These are phyloP conservation scores for Fusarium circinatum DNA, from an alignment of 2,329 filamentous ascomycete species.

Conservation along the genomic window DNA sequence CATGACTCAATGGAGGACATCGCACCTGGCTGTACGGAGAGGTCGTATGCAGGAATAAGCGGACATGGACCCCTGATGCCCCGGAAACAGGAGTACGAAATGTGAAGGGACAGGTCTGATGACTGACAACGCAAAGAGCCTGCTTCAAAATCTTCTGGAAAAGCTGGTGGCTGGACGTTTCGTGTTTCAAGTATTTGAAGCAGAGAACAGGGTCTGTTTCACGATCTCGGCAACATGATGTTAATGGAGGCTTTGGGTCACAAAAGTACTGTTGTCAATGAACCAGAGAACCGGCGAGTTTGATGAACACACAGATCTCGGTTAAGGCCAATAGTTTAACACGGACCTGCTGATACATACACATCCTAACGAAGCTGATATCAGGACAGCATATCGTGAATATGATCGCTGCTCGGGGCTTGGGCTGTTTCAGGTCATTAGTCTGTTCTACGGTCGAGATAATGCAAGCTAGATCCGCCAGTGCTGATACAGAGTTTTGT, in stretches of 20 bases:
- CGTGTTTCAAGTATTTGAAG: constrained; percentile 42
- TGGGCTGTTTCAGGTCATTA: constrained; percentile 38
- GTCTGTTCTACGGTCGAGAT: constrained; percentile 25
- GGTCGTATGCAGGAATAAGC: constrained; percentile 36
- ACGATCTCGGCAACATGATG: constrained; percentile 36
- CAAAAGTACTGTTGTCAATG: not conserved
- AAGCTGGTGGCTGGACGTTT: constrained; percentile 28
- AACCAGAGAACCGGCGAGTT: not conserved
- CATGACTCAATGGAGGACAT: constrained; percentile 36
- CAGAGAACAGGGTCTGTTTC: constrained; percentile 27
- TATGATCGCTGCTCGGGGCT: constrained; percentile 24
- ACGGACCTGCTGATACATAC: constrained; percentile 10
- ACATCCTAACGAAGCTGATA: constrained; percentile 13
- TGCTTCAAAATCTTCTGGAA: constrained; percentile 44
- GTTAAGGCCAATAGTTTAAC: constrained; percentile 14
- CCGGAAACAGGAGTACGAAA: constrained; percentile 30
- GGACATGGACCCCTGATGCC: constrained; percentile 32
- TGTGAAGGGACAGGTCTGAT: constrained; percentile 21
- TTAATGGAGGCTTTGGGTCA: constrained; percentile 9
- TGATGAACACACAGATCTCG: constrained; percentile 9
- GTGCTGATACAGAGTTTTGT: constrained; percentile 13
- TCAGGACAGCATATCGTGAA: constrained; percentile 15
- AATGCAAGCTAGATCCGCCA: constrained; percentile 27
- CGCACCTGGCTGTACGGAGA: constrained; percentile 10
- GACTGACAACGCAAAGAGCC: constrained; percentile 13